Conservation (phyloP, 1,139 yeast species). For the Arxiozyma slooffiae region DNA sequence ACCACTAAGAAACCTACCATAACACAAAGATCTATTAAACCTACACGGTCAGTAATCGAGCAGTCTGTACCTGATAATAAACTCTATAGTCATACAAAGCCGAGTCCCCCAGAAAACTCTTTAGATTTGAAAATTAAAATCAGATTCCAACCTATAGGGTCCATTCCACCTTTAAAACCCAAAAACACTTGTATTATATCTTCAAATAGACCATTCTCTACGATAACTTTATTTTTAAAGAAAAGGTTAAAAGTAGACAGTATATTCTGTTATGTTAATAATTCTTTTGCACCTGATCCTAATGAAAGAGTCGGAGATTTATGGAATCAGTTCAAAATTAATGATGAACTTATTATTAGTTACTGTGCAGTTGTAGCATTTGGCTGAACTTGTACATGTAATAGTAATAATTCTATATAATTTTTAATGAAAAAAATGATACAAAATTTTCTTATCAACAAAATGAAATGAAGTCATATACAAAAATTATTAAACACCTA, state of each 20-base stretch:
- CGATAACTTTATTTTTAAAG: slow-evolving; percentile 19
- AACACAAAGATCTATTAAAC: neutral
- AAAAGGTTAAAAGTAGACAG: slow-evolving; percentile 17
- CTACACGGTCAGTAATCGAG: neutral
- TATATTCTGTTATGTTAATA: slow-evolving; percentile 28
- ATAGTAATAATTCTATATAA: neutral
- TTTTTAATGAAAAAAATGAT: neutral
- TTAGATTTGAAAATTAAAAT: slow-evolving; percentile 18
- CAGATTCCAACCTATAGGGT: slow-evolving; percentile 28
- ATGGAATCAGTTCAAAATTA: slow-evolving; percentile 27
- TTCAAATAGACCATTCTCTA: slow-evolving; percentile 23
- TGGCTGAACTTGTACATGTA: slow-evolving; percentile 15
- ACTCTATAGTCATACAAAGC: neutral
- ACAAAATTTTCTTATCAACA: neutral
- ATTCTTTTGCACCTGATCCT: slow-evolving; percentile 31
- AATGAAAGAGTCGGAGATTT: slow-evolving; percentile 27
- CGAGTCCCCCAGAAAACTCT: neutral
- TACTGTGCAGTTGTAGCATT: slow-evolving; percentile 31
- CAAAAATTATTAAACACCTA: neutral
- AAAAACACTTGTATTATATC: slow-evolving; percentile 25
- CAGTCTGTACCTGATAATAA: neutral
- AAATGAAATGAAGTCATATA: neutral
- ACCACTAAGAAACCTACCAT: too few relatives aligned
- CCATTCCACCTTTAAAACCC: slow-evolving; percentile 22
- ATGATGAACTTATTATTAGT: slow-evolving; percentile 26